phyloP scores from a whole-genome alignment of 1,139 yeast genomes.

The Meyerozyma elateridarum region DNA sequence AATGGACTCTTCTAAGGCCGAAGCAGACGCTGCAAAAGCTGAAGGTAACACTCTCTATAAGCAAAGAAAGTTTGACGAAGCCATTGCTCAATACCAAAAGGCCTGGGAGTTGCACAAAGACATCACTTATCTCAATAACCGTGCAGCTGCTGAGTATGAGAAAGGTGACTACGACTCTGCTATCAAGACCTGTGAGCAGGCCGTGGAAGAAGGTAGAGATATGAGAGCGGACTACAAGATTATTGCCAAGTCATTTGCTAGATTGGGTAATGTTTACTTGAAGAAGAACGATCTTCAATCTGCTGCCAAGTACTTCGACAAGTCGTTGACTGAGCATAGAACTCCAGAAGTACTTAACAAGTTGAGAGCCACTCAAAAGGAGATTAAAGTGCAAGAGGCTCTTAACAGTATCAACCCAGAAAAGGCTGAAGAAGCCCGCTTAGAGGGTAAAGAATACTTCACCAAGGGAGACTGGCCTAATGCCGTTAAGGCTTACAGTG shows the following conservation, averaged over 20 bases:
- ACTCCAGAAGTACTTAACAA: conserved; percentile 90
- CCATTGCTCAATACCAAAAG: conserved; percentile 75
- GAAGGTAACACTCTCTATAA: conserved; percentile 87
- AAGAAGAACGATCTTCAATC: conserved; percentile 67
- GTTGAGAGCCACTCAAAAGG: conserved; percentile 83
- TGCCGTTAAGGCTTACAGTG: conserved; percentile 92
- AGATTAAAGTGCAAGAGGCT: conserved; percentile 72
- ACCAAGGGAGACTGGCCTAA: conserved; percentile 94
- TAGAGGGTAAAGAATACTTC: conserved; percentile 85
- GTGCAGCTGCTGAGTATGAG: conserved; percentile 97
- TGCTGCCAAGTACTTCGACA: conserved; percentile 80
- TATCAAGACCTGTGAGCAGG: conserved; percentile 72
- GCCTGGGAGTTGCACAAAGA: conserved; percentile 85
- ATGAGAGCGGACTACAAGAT: conserved; percentile 86
- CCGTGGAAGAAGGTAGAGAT: conserved; percentile 87
- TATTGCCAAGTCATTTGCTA: conserved; percentile 88
- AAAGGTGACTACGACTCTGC: conserved; percentile 89
- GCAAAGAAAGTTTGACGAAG: conserved; percentile 85
- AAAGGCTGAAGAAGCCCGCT: conserved; percentile 93
- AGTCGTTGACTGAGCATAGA: conserved; percentile 94
- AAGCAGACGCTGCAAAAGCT: conserved; percentile 78
- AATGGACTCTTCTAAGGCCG: conserved; percentile 31
- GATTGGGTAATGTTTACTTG: conserved; percentile 79
- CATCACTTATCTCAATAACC: conserved; percentile 89
- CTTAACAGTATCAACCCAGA: conserved; percentile 80